Base-by-base conservation (phyloP, 2,329 filamentous ascomycete species). In the Trichoderma sp. region DNA sequence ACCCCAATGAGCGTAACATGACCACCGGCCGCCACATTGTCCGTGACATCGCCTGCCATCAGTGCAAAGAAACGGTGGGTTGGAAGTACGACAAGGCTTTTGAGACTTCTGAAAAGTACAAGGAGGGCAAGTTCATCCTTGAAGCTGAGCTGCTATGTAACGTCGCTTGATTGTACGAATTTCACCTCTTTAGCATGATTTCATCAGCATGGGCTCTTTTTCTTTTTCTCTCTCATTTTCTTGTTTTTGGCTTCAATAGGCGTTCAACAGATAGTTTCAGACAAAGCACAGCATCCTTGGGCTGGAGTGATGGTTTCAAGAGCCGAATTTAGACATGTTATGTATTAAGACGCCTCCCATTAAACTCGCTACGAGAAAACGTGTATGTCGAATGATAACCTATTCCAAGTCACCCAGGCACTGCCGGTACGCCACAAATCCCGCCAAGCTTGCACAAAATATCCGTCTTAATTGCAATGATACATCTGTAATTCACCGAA, bases 11-110 rank as follows among this genome's bases (percentile, higher is more conserved):
- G 86, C 94, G 97, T 79, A 97, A 93, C 86, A 99, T 99, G 97
- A 99, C 97, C 16, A 99, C 97, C 1, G 97, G 97, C 71, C 91
- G 94, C 73, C 97, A 99, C 85, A 89, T 98, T 75, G 97, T 99
- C 65, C 93, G 97, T 75, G 97, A 99, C 83, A 98, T 99, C 81
- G 88, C 88, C 75, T 99, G 97, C 87, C 90, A 93, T 75, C 94
- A 97, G 85, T 99, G 97, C 89, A 93, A 93, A 83, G 93, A 95
- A 84, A 93, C 93, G 35, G 97, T 99, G 71, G 97, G 97, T 45
- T 99, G 97, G 97, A 98, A 98, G 85, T 99, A 99, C 84, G 97
- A 99, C 85, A 98, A 97, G 87, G 97, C 97, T 1, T 98, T 94
- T 83, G 97, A 99, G 87, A 85, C 88, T 41, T 92, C 89, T 78